Conservation (phyloP, 192 early-diverging fungal genomes). For the Backusella tuberculispora region DNA sequence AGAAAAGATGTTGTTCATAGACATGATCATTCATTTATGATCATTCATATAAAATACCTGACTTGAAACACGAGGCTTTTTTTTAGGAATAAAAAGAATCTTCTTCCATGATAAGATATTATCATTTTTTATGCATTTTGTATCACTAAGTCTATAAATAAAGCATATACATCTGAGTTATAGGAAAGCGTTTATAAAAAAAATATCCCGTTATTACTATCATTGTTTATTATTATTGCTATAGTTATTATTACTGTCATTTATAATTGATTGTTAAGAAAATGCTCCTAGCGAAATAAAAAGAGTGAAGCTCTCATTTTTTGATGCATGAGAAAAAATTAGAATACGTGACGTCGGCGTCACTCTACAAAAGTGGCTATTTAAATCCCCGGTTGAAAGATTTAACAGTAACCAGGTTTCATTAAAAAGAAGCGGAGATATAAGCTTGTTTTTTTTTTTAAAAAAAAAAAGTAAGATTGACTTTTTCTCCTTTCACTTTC, state of each 20-base stretch:
- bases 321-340: background rate
- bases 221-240: background rate
- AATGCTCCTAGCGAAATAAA: background rate
- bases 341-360: background rate
- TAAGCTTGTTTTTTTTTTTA: background rate
- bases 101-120: background rate
- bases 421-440: background rate
- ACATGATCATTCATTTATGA: no score
- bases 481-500: conserved; percentile 1
- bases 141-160: background rate
- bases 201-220: background rate
- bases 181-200: background rate
- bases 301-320: background rate
- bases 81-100: background rate
- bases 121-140: background rate
- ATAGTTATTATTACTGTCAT: background rate
- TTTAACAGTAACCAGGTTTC: background rate
- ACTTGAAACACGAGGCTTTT: background rate
- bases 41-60: background rate
- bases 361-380: background rate
- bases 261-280: background rate
- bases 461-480: background rate
- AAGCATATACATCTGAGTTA: background rate
- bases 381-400: background rate
- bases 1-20: background rate